Evolutionary conservation across 108 stramenopile species (phyloP).

Genomic region (Schizochytrium sp.): DNA sequence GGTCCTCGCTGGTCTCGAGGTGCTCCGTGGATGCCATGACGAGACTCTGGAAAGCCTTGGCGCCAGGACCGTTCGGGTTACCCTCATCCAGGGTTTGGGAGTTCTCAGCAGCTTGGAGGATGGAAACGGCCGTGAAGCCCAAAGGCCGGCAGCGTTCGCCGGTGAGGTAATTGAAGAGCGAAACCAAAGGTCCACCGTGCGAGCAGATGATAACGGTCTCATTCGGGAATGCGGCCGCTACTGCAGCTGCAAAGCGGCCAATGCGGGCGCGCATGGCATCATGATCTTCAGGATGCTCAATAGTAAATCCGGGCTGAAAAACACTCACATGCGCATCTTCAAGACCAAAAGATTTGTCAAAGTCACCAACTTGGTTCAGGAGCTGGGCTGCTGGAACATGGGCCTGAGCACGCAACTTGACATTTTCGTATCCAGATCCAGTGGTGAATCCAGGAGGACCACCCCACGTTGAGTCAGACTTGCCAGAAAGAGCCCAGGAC

Average conservation of each 20-base stretch:
- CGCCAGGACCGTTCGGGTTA: conserved; percentile 10
- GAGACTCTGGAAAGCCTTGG: conserved; percentile 7
- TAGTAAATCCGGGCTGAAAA: conserved; percentile 9
- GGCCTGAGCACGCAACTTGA: not conserved
- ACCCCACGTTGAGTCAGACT: conserved; percentile 39
- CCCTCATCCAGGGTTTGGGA: conserved; percentile 19
- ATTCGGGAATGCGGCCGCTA: not conserved
- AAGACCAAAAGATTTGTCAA: not conserved
- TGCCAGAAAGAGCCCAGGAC: conserved; percentile 11
- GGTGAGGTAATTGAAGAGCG: conserved; percentile 54
- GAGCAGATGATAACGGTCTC: conserved; percentile 26
- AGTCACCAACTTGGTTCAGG: not conserved
- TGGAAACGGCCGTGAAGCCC: conserved; percentile 45
- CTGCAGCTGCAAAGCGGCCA: conserved; percentile 12
- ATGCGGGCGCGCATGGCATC: conserved; percentile 5
- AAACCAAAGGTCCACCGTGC: conserved; percentile 3
- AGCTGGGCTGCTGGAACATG: conserved; percentile 30
- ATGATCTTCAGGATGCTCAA: conserved; percentile 9
- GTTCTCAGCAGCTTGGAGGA: conserved; percentile 12
- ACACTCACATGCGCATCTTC: not conserved
- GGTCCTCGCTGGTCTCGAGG: conserved; percentile 15
- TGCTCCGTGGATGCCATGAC: conserved; percentile 1
- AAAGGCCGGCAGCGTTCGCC: conserved; percentile 3
- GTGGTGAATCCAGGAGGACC: conserved; percentile 33
- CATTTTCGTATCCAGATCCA: conserved; percentile 26